Base-by-base conservation (phyloP, 306 rosid species). In the Aeschynomene evenia region DNA sequence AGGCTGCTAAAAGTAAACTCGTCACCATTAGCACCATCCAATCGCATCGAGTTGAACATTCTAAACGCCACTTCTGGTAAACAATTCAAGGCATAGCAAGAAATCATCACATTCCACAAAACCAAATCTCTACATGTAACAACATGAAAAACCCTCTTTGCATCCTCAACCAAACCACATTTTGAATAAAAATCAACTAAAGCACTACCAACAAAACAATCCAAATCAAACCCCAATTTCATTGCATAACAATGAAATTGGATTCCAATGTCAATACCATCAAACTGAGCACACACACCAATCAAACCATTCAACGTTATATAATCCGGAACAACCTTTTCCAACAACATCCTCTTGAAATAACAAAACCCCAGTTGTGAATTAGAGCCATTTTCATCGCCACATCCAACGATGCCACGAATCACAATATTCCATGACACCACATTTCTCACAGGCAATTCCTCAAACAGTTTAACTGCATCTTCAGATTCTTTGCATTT, bases 21-120 rank as follows among this genome's bases (percentile, higher is more conserved):
- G 6, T 93, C 98, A 28, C 81, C 91, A 19, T 76, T 71, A 12
- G 60, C 70, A 49, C 88, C 75, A 50, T 79, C 76, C 63, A 42
- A 67, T 51, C 71, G 71, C 96, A 90, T 85, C 72, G 55, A 50
- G 63, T 62, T 76, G 79, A 90, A 86, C 50, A 78, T 2, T 48
- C 36, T 46, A 61, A 79, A 67, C 33, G 93, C 87, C 45, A 78
- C 84, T 72, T 51, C 9, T 15, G 78, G 59, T 43, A 81, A 77
- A 63, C 64, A 65, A 83, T 78, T 88, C 16, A 80, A 77, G 39
- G 74, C 82, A 73, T 80, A 86, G 56, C 91, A 85, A 61, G 91
- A 58, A 68, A 88, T 74, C 87, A 86, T 90, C 82, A 86, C 96
- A 78, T 93, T 93, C 96, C 96, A 86, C 78, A 85, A 43, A 62